These are phyloP conservation scores for Coix lacrymajobi DNA, from an alignment of 176 grass and related monocot genomes.

Conservation along the genomic window DNA sequence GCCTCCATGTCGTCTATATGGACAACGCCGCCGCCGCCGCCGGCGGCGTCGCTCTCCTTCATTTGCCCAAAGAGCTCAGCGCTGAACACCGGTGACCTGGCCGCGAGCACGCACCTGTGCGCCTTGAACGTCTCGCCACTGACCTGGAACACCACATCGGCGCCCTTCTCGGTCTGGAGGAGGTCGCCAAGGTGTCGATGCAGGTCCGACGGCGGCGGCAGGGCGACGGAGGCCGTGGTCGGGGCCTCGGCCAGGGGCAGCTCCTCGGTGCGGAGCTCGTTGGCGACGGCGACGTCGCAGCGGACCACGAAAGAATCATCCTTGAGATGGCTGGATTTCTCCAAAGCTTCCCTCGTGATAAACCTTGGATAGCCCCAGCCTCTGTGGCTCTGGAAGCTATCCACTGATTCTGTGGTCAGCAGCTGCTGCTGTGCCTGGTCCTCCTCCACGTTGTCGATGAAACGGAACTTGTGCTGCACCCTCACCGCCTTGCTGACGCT, in stretches of 20 bases:
- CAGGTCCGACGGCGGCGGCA: background rate
- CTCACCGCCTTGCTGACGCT: background rate
- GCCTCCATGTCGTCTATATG: constrained; percentile 14
- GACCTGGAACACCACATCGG: constrained; percentile 18
- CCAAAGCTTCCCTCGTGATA: background rate
- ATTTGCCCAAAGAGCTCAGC: background rate
- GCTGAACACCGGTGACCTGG: background rate
- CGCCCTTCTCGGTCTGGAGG: background rate
- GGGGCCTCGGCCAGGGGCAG: too few relatives aligned
- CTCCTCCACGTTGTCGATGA: background rate
- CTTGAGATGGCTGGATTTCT: background rate
- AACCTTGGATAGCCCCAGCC: background rate
- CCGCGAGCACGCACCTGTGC: constrained; percentile 18
- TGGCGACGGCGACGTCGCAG: background rate
- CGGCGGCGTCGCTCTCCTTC: background rate
- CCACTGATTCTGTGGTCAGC: background rate
- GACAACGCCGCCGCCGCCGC: background rate
- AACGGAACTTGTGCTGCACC: background rate
- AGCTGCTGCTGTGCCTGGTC: background rate
- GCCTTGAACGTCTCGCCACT: background rate
- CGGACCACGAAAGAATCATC: background rate
- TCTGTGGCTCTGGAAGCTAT: background rate
- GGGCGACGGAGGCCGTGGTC: background rate
- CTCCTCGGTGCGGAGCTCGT: background rate
- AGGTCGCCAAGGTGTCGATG: background rate